These are phyloP conservation scores for Epicoccum sorghinum DNA, from an alignment of 2,329 filamentous ascomycete genomes.

Conservation along the genomic window DNA sequence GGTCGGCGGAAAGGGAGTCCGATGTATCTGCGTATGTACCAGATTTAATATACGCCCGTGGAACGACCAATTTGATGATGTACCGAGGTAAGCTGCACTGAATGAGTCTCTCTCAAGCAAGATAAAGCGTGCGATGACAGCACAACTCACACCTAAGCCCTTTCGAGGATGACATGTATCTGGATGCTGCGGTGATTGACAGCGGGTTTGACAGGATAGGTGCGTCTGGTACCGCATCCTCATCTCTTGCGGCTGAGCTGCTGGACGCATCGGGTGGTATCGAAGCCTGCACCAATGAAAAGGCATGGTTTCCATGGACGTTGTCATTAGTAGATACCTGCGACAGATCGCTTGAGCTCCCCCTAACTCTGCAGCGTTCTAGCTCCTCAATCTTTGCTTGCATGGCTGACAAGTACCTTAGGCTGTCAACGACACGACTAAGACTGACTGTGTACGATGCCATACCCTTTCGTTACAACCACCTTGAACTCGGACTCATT, in stretches of 20 bases:
- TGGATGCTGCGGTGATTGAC: too few relatives aligned
- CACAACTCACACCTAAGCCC: constrained; percentile 25
- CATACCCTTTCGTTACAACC: constrained; percentile 37
- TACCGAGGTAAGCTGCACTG: constrained; percentile 57
- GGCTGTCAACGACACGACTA: not conserved
- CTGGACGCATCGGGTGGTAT: too few relatives aligned
- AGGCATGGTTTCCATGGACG: too few relatives aligned
- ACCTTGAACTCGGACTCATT: constrained; percentile 43
- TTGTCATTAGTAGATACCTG: too few relatives aligned
- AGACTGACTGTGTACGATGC: not conserved
- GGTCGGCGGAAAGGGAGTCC: constrained; percentile 51
- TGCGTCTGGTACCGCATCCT: too few relatives aligned
- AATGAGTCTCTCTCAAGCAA: not conserved
- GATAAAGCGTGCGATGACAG: not conserved
- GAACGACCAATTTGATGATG: constrained; percentile 64
- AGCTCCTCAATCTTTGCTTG: constrained; percentile 30
- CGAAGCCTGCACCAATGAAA: too few relatives aligned
- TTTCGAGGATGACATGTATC: constrained; percentile 35
- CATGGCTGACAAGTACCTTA: constrained; percentile 37
- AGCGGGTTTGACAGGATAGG: too few relatives aligned
- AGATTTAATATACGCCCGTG: constrained; percentile 57
- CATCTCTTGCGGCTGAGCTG: too few relatives aligned
- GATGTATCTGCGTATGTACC: constrained; percentile 55
- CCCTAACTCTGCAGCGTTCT: constrained; percentile 6
- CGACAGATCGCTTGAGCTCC: too few relatives aligned